Base-by-base conservation (phyloP, 2,329 filamentous ascomycete species). In the Venturia aucupariae region DNA sequence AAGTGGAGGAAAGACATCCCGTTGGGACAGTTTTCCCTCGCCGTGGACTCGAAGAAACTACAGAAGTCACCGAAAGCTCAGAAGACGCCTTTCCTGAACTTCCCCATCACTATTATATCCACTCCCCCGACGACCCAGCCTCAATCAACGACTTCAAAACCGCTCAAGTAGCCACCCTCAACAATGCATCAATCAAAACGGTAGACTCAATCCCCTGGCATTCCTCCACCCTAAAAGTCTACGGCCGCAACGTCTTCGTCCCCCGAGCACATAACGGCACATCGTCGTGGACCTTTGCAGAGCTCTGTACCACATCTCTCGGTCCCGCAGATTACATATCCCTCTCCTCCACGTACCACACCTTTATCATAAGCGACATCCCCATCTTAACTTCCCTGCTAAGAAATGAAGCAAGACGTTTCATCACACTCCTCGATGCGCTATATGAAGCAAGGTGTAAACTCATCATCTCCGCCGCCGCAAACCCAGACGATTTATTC, bases 301-400 rank as follows among this genome's bases (percentile, higher is more conserved):
- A 88, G 42, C 81, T 93, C 1, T 90, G 89, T 65, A 81, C 81
- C 66, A 77, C 75, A 6, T 79, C 80, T 1, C 85, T 92, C 55
- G 90, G 90, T 0, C 89, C 90, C 0, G 90, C 90, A 35, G 90
- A 94, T 76, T 94, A 92, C 75, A 89, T 92, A 64, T 89, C 88
- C 1, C 83, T 94, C 72, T 89, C 90, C 1, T 92, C 89, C 1
- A 88, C 84, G 19, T 93, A 87, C 73, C 89, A 92, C 74, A 92
- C 90, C 0, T 82, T 93, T 66, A 84, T 93, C 71, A 78, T 93
- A 59, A 87, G 88, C 68, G 76, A 85, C 24, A 80, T 93, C 1
- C 90, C 90, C 0, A 72, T 88, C 19, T 77, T 94, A 15, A 86
- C 84, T 0, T 73, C 87, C 1, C 75, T 84, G 1, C 86, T 87